Percentiles rank a stretch among this genome's conserved stretches.
phyloP scores from a whole-genome alignment of 2,329 filamentous ascomycete species.

The Colletotrichum sansevieriae region DNA sequence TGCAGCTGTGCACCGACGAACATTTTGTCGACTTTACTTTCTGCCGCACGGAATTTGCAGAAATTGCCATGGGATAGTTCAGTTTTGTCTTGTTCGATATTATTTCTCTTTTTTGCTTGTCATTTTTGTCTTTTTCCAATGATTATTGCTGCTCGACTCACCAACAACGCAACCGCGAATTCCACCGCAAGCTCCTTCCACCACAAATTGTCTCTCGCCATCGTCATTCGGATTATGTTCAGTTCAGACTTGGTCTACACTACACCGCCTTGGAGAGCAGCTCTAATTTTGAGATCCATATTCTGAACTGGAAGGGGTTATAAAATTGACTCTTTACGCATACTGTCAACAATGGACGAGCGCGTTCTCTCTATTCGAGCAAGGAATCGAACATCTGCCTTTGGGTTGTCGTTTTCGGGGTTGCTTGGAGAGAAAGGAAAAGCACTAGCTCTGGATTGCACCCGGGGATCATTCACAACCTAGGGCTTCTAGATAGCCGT shows the following conservation, averaged over 20 bases:
- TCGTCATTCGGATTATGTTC: too few species aligned
- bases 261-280: too few species aligned
- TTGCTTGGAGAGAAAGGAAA: not conserved
- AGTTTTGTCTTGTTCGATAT: constrained; percentile 36
- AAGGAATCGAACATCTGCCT: not conserved
- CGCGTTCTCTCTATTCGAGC: not conserved
- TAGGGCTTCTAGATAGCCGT: not conserved
- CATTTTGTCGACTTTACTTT: constrained; percentile 37
- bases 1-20: constrained; percentile 4
- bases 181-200: not conserved
- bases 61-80: constrained; percentile 31
- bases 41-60: constrained; percentile 35
- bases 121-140: constrained; percentile 23
- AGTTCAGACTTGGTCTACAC: too few species aligned
- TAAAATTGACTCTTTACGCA: not conserved
- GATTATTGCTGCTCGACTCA: not conserved
- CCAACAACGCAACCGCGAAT: not conserved
- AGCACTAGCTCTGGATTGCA: not conserved
- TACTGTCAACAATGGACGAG: not conserved
- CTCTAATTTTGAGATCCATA: not conserved
- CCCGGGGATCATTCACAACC: not conserved
- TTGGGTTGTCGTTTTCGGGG: not conserved
- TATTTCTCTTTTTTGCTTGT: constrained; percentile 32
- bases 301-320: not conserved
- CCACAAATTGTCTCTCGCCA: too few species aligned